A percentile compares a stretch with the other conserved stretches of the same genome.
Conservation (phyloP, 495 filamentous ascomycete species). For the Trichocladium antarcticum region DNA sequence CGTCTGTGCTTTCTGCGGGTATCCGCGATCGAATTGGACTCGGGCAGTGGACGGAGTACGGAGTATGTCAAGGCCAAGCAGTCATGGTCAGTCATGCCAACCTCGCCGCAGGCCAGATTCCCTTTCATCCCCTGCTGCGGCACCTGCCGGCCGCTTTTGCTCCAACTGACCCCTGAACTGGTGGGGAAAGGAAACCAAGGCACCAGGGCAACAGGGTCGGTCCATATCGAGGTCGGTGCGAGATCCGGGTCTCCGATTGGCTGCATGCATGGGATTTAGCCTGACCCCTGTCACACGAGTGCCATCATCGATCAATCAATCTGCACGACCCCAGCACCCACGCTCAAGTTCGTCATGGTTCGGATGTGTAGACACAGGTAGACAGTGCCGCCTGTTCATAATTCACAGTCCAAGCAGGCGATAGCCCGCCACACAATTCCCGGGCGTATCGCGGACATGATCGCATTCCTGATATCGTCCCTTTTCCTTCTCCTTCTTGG, state of each 20-base stretch:
- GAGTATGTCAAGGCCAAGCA: not conserved
- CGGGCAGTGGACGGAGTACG: too few species aligned
- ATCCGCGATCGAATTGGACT: not conserved
- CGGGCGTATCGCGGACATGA: too few species aligned
- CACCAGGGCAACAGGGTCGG: too few species aligned
- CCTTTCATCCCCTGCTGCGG: conserved; percentile 5
- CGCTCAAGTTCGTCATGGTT: too few species aligned
- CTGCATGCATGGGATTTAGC: not conserved
- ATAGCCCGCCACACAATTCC: too few species aligned
- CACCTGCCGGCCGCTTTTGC: conserved; percentile 8
- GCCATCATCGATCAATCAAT: not conserved
- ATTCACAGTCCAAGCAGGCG: too few species aligned
- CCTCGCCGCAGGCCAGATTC: not conserved
- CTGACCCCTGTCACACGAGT: not conserved
- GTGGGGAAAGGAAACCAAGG: too few species aligned
- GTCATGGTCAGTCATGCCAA: not conserved
- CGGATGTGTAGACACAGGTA: too few species aligned
- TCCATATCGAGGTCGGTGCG: not conserved
- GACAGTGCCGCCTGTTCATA: too few species aligned
- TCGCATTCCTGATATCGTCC: not conserved
- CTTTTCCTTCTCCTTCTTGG: conserved; percentile 1
- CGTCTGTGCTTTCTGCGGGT: not conserved
- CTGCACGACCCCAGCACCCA: conserved; percentile 6
- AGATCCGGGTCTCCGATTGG: conserved; percentile 7
- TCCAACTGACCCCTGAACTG: conserved; percentile 8